These are phyloP conservation scores for Crucihimalaya himalaica DNA, from an alignment of 345 rosid genomes.

Conservation along the genomic window DNA sequence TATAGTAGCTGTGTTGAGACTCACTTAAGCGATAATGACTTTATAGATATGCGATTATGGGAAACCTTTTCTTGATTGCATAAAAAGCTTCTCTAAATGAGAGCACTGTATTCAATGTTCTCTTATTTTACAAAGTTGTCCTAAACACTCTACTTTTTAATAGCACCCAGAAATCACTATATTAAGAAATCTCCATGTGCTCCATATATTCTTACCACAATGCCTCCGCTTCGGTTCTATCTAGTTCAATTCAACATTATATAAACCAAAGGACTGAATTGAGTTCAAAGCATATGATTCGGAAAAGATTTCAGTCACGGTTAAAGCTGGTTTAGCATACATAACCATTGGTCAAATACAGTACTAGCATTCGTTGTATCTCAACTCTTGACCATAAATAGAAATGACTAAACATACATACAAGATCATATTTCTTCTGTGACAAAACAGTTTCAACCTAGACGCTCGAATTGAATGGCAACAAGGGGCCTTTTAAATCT, in stretches of 20 bases:
- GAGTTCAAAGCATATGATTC: background rate
- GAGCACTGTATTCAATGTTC: background rate
- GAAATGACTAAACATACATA: slow-evolving; percentile 24
- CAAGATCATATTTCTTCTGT: background rate
- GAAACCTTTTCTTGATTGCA: slow-evolving; percentile 4
- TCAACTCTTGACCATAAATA: background rate
- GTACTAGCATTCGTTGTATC: background rate
- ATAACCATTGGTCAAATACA: background rate
- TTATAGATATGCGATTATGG: background rate
- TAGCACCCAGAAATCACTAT: background rate
- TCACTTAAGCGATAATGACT: background rate
- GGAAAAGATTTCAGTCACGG: background rate
- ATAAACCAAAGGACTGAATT: background rate
- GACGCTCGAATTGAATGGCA: slow-evolving; percentile 1
- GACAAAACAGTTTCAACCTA: slow-evolving; percentile 20
- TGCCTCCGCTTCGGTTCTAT: background rate
- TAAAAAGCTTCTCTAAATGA: background rate
- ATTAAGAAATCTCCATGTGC: background rate
- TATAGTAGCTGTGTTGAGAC: slow-evolving; percentile 5
- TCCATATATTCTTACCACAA: background rate
- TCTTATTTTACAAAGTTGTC: background rate
- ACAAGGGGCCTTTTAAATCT: background rate
- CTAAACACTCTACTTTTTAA: background rate
- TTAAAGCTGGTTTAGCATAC: background rate
- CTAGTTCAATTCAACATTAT: background rate